Evolutionary conservation across 1,284 basidiomycete genomes (phyloP), one percentile per base, ranked within the genome.

Genomic region (Chiua sp.): DNA sequence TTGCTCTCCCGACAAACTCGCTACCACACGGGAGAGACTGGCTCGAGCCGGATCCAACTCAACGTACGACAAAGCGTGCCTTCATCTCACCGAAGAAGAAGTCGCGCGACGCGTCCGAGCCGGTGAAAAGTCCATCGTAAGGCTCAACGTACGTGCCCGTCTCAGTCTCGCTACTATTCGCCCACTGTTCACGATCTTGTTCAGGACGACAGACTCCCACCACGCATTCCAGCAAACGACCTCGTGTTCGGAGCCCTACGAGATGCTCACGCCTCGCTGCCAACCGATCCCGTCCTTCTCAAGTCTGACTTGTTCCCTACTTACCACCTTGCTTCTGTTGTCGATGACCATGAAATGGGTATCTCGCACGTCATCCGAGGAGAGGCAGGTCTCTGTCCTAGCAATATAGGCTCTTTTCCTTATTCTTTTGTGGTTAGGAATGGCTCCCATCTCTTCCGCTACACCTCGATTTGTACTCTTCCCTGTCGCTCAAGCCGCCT

Each of bases 401-500:
- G 55, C 12, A 39, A 16, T 35, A 30, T 53, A 26, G 1, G 35
- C 7, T 54, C 13, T 42, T 58, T 26, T 54, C 13, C 44, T 59
- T 26, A 56, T 58, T 35, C 18, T 7, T 22, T 22, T 30, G 51
- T 47, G 26, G 56, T 51, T 44, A 96, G 90, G 97, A 99, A 84
- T 99, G 98, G 98, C 82, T 98, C 2, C 91, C 95, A 0, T 98
- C 95, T 1, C 83, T 97, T n/a, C 93, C 95, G 0, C 86, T 98
- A 46, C 97, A 99, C 74, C 83, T 98, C 16, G 91, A 94, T 66
- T 78, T 99, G 18, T 99, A 98, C 72, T 81, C 88, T 5, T 89
- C 90, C 4, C 83, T 99, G 10, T 86, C 83, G 0, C 79, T 94
- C 51, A 66, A 77, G 5, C 84, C 91, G 1, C 98, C 98, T 0